A percentile compares a stretch with the other conserved stretches of the same genome.
These are phyloP conservation scores for carrot (Daucus carota) DNA, from an alignment of 129 eudicot species.

Conservation along the genomic window DH1_v3.0 NC_030385.2:31717001-31717500, in stretches of 20 bases:
- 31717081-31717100: not conserved
- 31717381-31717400: slow-evolving; percentile 45
- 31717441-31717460: slow-evolving; percentile 66
- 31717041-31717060: not conserved
- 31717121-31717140: not conserved
- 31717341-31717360: slow-evolving; percentile 43
- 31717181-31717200: not conserved
- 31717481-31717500: slow-evolving; percentile 28
- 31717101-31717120: slow-evolving; percentile 12
- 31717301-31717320: not conserved
- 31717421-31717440: slow-evolving; percentile 60
- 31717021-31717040: not conserved
- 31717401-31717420: slow-evolving; percentile 57
- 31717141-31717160: not conserved
- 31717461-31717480: slow-evolving; percentile 78
- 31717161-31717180: not conserved
- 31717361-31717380: slow-evolving; percentile 46
- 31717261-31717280: too few relatives aligned
- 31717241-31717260: too few relatives aligned
- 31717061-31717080: not conserved
- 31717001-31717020: not conserved
- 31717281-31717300: too few relatives aligned
- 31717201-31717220: not conserved
- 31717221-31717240: not conserved
- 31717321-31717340: slow-evolving; percentile 12